Percentiles rank a stretch among this genome's conserved stretches.
Conservation (phyloP, 2,329 filamentous ascomycete species). For the Scytalidium lignicola region DNA sequence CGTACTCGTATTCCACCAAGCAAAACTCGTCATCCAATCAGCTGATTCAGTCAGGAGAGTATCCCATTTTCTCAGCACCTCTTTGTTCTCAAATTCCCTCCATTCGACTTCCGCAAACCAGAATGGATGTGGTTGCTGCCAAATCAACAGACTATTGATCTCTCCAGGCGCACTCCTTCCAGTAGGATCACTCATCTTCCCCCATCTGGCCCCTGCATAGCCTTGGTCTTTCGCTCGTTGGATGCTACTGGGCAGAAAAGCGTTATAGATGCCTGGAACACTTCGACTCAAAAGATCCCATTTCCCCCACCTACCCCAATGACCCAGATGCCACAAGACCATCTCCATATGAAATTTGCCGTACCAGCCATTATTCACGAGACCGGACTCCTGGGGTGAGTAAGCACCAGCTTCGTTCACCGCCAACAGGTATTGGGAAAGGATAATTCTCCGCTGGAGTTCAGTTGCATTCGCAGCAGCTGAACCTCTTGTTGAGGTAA, state of each 20-base stretch:
- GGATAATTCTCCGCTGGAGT: slow-evolving; percentile 37
- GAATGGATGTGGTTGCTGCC: slow-evolving; percentile 58
- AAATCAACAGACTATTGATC: slow-evolving; percentile 56
- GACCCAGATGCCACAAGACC: slow-evolving; percentile 37
- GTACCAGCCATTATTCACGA: slow-evolving; percentile 44
- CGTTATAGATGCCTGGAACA: slow-evolving; percentile 32
- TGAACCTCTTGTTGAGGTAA: slow-evolving; percentile 25
- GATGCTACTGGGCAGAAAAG: slow-evolving; percentile 26
- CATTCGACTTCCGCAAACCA: slow-evolving; percentile 55
- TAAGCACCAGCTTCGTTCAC: slow-evolving; percentile 37
- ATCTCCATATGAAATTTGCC: slow-evolving; percentile 42
- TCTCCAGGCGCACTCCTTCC: slow-evolving; percentile 52
- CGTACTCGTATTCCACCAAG: slow-evolving; percentile 47
- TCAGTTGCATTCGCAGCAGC: slow-evolving; percentile 29
- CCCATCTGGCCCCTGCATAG: slow-evolving; percentile 36
- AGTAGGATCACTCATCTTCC: slow-evolving; percentile 53
- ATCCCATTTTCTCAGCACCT: slow-evolving; percentile 48
- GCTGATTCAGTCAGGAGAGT: slow-evolving; percentile 44
- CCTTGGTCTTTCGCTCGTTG: slow-evolving; percentile 28
- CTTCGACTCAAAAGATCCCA: slow-evolving; percentile 31
- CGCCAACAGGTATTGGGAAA: slow-evolving; percentile 38
- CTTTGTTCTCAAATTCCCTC: slow-evolving; percentile 35
- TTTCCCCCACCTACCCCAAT: slow-evolving; percentile 36
- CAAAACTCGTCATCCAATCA: slow-evolving; percentile 55
- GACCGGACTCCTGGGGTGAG: slow-evolving; percentile 37